These are phyloP conservation scores for Xylariaceae sp. DNA, from an alignment of 2,329 filamentous ascomycete species.

Conservation along the genomic window DNA sequence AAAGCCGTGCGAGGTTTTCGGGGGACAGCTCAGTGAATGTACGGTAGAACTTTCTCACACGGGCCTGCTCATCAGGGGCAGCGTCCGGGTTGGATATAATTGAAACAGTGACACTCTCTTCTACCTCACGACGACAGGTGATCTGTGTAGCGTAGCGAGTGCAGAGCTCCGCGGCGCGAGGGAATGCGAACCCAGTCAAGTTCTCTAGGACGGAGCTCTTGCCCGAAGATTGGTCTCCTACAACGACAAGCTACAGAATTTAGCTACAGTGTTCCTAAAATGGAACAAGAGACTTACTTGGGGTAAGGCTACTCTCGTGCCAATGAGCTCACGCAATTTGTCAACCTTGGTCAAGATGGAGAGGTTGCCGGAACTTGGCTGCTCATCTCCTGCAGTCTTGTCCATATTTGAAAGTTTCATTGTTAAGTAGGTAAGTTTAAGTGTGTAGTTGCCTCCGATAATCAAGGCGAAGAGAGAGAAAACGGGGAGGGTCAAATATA, in stretches of 20 bases:
- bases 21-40: constrained; percentile 34
- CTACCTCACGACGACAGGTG: constrained; percentile 46
- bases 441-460: too few species aligned
- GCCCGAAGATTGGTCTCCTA: constrained; percentile 84
- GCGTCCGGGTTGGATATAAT: constrained; percentile 47
- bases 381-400: neutral
- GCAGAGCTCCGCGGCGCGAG: constrained; percentile 51
- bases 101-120: constrained; percentile 46
- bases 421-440: neutral
- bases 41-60: constrained; percentile 39
- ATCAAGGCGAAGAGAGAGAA: too few species aligned
- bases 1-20: constrained; percentile 45
- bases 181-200: constrained; percentile 56
- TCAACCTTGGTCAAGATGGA: constrained; percentile 45
- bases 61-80: constrained; percentile 26
- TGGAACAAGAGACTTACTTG: constrained; percentile 32
- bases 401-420: constrained; percentile 1
- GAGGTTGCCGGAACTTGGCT: constrained; percentile 39
- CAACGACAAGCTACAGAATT: constrained; percentile 73
- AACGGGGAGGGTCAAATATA: neutral
- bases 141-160: constrained; percentile 58
- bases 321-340: constrained; percentile 50
- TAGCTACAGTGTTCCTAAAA: constrained; percentile 16
- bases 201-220: constrained; percentile 85
- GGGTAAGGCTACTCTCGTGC: constrained; percentile 41